Evolutionary conservation across 2,329 filamentous ascomycete genomes (phyloP).

Genomic region (Westerdykella sp.): DNA sequence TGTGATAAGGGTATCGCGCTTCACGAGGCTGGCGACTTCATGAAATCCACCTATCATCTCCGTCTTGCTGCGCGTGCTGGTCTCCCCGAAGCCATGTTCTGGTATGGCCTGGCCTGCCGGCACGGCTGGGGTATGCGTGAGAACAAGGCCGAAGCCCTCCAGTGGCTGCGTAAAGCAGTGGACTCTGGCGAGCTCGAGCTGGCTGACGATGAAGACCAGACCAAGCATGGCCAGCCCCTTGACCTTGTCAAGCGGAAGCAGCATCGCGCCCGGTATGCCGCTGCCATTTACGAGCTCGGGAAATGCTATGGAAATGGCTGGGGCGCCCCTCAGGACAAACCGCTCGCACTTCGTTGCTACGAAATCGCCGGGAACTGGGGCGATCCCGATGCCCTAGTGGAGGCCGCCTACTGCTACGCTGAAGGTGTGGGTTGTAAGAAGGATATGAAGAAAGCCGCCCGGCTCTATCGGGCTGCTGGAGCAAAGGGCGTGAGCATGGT

Average conservation of each 20-base stretch:
- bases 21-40: slow-evolving; percentile 79
- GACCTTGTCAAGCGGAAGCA: slow-evolving; percentile 69
- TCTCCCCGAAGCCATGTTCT: slow-evolving; percentile 87
- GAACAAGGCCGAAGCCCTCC: slow-evolving; percentile 81
- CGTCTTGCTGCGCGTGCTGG: slow-evolving; percentile 80
- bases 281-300: slow-evolving; percentile 93
- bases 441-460: slow-evolving; percentile 88
- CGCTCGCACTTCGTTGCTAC: slow-evolving; percentile 82
- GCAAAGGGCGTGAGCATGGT: slow-evolving; percentile 95
- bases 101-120: slow-evolving; percentile 89
- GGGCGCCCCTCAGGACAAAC: slow-evolving; percentile 91
- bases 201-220: slow-evolving; percentile 68
- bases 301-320: slow-evolving; percentile 98
- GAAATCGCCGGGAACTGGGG: slow-evolving; percentile 96
- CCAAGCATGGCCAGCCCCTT: slow-evolving; percentile 55
- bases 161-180: slow-evolving; percentile 87
- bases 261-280: slow-evolving; percentile 84
- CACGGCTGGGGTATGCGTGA: slow-evolving; percentile 98
- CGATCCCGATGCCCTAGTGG: slow-evolving; percentile 85
- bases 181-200: slow-evolving; percentile 77
- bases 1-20: slow-evolving; percentile 83
- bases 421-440: slow-evolving; percentile 93
- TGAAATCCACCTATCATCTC: slow-evolving; percentile 94
- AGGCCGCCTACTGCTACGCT: slow-evolving; percentile 94
- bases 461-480: slow-evolving; percentile 84